Evolutionary conservation across 1,284 basidiomycete species (phyloP), one percentile per base, ranked within the genome.

Genomic region (Fomitopsis betulina): DNA sequence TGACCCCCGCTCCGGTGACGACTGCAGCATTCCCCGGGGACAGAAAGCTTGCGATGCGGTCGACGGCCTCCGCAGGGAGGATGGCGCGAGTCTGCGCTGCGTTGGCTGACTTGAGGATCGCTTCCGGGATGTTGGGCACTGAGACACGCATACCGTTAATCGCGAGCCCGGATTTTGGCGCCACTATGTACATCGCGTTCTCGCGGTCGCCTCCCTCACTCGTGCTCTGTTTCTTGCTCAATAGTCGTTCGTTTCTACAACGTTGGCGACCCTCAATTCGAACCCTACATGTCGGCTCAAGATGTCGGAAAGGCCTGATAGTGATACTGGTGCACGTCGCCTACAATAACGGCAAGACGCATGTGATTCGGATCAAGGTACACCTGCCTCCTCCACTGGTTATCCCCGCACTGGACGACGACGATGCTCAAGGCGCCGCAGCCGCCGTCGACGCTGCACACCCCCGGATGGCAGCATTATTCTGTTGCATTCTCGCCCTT

Each of bases 401-500:
- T 52, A 23, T 38, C 54, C 38, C 50, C 61, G 54, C 47, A 56
- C n/a, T 53, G 49, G 49, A 54, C 68, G 47, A 85, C 52, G 49
- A 54, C 68, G 47, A 85, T 85, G 82, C 81, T 77, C 67, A 68
- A 67, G 39, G 62, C 64, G 13, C 45, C 58, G 10, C 35, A 58
- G 19, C 76, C 79, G 25, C 81, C 85, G 45, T 76, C 80, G 21
- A 70, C 77, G 32, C 62, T 91, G 15, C 83, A 86, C 30, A 94
- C 91, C 0, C 89, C 91, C 25, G 87, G 87, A 7, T 97, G 93
- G 73, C 89, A 96, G 0, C 95, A 96, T 71, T 96, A 97, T 71
- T 76, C 85, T 2, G 67, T 97, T 40, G 85, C 90, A 8, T 98
- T 93, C 89, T 96, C 94, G 0, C 96, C 96, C 5, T 98, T 97